These are phyloP conservation scores for Penicillium coprophilum DNA, from an alignment of 495 filamentous ascomycete species.

Conservation along the genomic window DNA sequence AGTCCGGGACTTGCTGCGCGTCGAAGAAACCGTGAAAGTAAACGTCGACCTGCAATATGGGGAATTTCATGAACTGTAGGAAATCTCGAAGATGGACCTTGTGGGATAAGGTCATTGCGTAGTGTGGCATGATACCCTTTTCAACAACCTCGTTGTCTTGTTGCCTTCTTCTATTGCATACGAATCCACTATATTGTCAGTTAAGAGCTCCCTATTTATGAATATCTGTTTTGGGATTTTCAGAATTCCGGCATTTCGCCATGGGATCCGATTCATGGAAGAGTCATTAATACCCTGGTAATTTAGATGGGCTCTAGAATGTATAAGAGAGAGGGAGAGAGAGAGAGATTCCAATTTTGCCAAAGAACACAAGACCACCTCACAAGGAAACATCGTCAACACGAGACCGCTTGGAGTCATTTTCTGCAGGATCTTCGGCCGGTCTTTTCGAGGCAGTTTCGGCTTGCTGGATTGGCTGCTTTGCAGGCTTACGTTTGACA, in stretches of 20 bases:
- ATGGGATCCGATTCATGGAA: slow-evolving; percentile 1
- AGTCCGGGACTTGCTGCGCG: slow-evolving; percentile 65
- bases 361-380: not conserved
- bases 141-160: not conserved
- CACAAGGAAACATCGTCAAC: slow-evolving; percentile 22
- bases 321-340: not conserved
- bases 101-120: slow-evolving; percentile 2
- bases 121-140: slow-evolving; percentile 12
- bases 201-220: not conserved
- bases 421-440: slow-evolving; percentile 28
- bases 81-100: not conserved
- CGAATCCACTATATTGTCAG: not conserved
- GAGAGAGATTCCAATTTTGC: not conserved
- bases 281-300: slow-evolving; percentile 6
- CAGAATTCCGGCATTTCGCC: not conserved
- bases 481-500: slow-evolving; percentile 67
- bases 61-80: slow-evolving; percentile 23
- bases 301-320: not conserved
- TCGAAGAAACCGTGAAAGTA: slow-evolving; percentile 56
- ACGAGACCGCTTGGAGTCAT: slow-evolving; percentile 34
- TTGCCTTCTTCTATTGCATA: not conserved
- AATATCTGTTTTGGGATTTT: not conserved
- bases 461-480: slow-evolving; percentile 16
- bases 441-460: slow-evolving; percentile 29
- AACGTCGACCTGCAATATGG: slow-evolving; percentile 30